Evolutionary conservation across 1,284 basidiomycete genomes (phyloP).

Genomic region (Mycena citricolor): DNA sequence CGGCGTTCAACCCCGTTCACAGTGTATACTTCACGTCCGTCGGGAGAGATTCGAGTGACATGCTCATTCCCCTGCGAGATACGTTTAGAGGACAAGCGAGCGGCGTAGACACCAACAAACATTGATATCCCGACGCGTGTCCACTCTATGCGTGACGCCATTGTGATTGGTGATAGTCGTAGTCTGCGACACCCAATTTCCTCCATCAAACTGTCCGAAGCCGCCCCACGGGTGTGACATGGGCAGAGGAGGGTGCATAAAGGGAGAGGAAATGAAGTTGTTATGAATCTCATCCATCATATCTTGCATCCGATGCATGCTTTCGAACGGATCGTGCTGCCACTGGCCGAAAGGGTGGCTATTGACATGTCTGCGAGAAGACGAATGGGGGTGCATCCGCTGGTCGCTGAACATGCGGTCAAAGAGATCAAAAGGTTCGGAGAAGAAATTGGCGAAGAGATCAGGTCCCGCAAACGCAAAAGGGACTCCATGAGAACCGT

Average conservation of each 20-base stretch:
- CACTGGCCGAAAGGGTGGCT: no score
- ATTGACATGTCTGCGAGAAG: constrained; percentile 20
- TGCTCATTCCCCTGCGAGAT: constrained; percentile 67
- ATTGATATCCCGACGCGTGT: constrained; percentile 53
- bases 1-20: constrained; percentile 71
- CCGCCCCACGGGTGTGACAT: constrained; percentile 19
- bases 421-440: constrained; percentile 73
- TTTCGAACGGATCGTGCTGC: constrained; percentile 34
- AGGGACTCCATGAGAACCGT: no score
- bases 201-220: constrained; percentile 38
- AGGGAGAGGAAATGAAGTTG: constrained; percentile 27
- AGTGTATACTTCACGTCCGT: constrained; percentile 61
- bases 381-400: constrained; percentile 29
- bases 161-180: constrained; percentile 40
- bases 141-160: constrained; percentile 61
- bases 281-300: constrained; percentile 34
- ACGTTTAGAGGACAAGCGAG: constrained; percentile 3
- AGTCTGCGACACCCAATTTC: constrained; percentile 18
- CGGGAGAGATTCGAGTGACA: constrained; percentile 58
- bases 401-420: constrained; percentile 62
- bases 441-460: constrained; percentile 42
- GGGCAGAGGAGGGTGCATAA: constrained; percentile 18
- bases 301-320: constrained; percentile 32
- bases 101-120: constrained; percentile 39
- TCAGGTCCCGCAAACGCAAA: no score